A percentile compares a stretch with the other conserved stretches of the same genome.
Evolutionary conservation across 495 filamentous ascomycete genomes (phyloP).

Genomic region (Lasiosphaeria miniovina): DNA sequence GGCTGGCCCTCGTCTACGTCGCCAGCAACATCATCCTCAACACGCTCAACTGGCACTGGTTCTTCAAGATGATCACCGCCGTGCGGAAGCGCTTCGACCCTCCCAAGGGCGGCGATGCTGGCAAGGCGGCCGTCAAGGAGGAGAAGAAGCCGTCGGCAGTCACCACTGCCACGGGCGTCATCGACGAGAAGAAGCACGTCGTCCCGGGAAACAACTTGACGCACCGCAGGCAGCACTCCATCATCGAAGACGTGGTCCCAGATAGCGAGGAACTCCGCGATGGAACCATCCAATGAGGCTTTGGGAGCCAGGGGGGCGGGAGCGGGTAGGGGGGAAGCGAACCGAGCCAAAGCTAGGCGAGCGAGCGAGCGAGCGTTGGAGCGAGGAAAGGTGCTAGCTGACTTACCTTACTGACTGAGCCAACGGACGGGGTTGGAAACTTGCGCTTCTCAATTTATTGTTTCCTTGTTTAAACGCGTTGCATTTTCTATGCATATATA

Average conservation of each 20-base stretch:
- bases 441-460: too few species aligned
- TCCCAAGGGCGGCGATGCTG: slow-evolving; percentile 25
- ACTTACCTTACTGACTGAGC: too few species aligned
- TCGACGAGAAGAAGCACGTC: not conserved
- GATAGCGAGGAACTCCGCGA: slow-evolving; percentile 33
- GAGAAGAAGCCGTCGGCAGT: slow-evolving; percentile 13
- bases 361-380: too few species aligned
- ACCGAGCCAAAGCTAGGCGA: too few species aligned
- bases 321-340: too few species aligned
- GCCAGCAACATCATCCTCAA: slow-evolving; percentile 77
- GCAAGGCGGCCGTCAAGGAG: slow-evolving; percentile 27
- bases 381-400: too few species aligned
- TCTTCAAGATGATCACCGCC: slow-evolving; percentile 92
- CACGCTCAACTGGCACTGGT: slow-evolving; percentile 92
- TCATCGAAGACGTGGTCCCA: slow-evolving; percentile 31
- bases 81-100: slow-evolving; percentile 85
- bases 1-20: slow-evolving; percentile 77
- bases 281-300: slow-evolving; percentile 31
- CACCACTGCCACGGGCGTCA: not conserved
- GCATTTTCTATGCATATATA: too few species aligned
- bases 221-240: slow-evolving; percentile 16
- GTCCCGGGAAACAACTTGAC: too few species aligned
- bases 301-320: not conserved
- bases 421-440: too few species aligned
- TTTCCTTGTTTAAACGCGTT: too few species aligned